Evolutionary conservation across 306 rosid species (phyloP).

Genomic region (Glycine tomentella): DNA sequence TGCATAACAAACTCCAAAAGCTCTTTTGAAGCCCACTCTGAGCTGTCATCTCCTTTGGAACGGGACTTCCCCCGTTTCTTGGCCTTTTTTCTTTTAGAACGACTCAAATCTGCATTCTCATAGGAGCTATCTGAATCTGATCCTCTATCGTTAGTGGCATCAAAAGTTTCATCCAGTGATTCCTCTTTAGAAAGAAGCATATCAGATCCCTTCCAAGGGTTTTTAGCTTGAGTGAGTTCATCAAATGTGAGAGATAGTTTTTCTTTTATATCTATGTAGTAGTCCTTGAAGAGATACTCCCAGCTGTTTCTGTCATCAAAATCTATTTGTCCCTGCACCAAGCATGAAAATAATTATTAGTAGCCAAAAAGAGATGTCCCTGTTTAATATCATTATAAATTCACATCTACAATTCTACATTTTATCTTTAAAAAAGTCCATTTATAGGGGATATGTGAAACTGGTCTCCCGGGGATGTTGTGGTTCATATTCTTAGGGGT

Average conservation of each 20-base stretch:
- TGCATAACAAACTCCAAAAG: constrained; percentile 98
- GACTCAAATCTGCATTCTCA: constrained; percentile 62
- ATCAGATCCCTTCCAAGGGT: constrained; percentile 92
- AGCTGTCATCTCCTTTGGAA: constrained; percentile 55
- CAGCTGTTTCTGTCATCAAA: constrained; percentile 95
- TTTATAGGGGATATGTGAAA: neutral
- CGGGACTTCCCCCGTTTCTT: constrained; percentile 72
- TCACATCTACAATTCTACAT: constrained; percentile 28
- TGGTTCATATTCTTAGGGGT: neutral
- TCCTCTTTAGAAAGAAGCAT: constrained; percentile 62
- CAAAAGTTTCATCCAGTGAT: constrained; percentile 77
- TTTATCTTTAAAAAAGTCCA: constrained; percentile 6
- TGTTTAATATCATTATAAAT: constrained; percentile 24
- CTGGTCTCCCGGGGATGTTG: neutral
- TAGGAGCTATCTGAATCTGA: constrained; percentile 80
- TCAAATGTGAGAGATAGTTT: constrained; percentile 76
- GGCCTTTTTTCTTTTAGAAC: constrained; percentile 69
- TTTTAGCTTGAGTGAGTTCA: constrained; percentile 78
- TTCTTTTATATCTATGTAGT: constrained; percentile 84
- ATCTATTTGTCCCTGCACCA: constrained; percentile 82
- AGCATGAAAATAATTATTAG: constrained; percentile 22
- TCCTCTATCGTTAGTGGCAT: constrained; percentile 66
- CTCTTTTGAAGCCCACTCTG: constrained; percentile 94
- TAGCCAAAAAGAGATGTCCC: constrained; percentile 28
- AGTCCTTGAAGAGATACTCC: constrained; percentile 99